These are phyloP conservation scores for Yarrowia bubula DNA, from an alignment of 805 yeast species.

Conservation along the genomic window DNA sequence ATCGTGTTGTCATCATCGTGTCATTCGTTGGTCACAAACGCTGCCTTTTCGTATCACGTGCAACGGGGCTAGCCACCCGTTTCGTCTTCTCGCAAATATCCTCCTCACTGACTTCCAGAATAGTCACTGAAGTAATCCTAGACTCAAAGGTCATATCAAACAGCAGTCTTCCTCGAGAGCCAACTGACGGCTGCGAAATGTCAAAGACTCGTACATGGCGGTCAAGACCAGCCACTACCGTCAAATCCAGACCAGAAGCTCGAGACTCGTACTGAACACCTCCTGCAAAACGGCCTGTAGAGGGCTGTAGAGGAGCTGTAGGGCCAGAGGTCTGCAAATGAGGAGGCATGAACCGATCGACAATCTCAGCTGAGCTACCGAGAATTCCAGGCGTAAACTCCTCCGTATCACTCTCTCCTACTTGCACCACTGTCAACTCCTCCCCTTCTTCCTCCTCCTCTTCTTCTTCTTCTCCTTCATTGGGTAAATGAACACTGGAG, in stretches of 20 bases:
- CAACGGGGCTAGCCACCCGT: constrained; percentile 2
- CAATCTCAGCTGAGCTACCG: background rate
- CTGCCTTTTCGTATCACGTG: constrained; percentile 4
- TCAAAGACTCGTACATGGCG: constrained; percentile 11
- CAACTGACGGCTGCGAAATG: background rate
- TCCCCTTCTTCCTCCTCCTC: background rate
- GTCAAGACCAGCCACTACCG: constrained; percentile 15
- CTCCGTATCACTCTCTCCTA: background rate
- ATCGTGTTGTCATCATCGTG: background rate
- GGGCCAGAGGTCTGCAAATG: background rate
- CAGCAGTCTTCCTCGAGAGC: constrained; percentile 2
- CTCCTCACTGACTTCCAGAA: constrained; percentile 13
- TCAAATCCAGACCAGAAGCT: constrained; percentile 3
- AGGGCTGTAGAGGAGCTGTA: background rate
- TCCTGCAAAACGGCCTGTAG: background rate
- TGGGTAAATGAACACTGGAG: constrained; percentile 13
- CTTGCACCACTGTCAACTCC: background rate
- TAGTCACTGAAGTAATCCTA: constrained; percentile 1
- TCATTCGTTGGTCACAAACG: background rate
- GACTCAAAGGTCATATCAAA: constrained; percentile 13
- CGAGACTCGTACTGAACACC: constrained; percentile 16
- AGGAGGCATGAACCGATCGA: constrained; percentile 16
- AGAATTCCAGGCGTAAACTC: background rate
- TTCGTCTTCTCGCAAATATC: constrained; percentile 11
- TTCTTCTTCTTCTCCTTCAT: constrained; percentile 5